A percentile compares a stretch with the other conserved stretches of the same genome.
These are phyloP conservation scores for Torrubiellomyces zombiae DNA, from an alignment of 2,329 filamentous ascomycete species.

Conservation along the genomic window DNA sequence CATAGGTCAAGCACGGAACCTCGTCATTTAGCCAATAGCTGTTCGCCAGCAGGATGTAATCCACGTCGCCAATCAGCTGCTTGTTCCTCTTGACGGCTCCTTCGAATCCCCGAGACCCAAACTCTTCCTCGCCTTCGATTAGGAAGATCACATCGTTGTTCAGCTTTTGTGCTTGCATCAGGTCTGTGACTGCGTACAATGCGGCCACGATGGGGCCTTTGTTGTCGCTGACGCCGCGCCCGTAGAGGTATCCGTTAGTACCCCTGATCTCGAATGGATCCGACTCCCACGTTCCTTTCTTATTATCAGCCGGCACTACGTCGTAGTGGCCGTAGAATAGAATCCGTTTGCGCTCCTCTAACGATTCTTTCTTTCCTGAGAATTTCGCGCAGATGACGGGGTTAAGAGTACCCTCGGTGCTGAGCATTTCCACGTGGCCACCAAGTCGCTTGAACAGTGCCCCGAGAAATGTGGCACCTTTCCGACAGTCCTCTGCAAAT, in stretches of 20 bases:
- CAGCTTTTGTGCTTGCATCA: conserved; percentile 68
- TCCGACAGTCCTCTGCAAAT: conserved; percentile 79
- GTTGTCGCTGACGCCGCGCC: conserved; percentile 92
- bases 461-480: conserved; percentile 80
- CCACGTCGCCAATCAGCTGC: conserved; percentile 69
- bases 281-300: conserved; percentile 65
- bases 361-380: conserved; percentile 51
- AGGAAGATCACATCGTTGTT: conserved; percentile 83
- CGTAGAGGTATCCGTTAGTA: conserved; percentile 83
- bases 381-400: conserved; percentile 91
- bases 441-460: conserved; percentile 85
- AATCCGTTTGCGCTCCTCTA: conserved; percentile 61
- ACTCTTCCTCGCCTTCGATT: conserved; percentile 94
- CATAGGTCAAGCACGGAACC: conserved; percentile 89
- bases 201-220: conserved; percentile 93
- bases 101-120: conserved; percentile 79
- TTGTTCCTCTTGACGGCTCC: conserved; percentile 69
- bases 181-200: conserved; percentile 79
- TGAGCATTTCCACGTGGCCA: conserved; percentile 78
- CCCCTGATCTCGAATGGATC: conserved; percentile 86
- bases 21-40: conserved; percentile 98
- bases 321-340: conserved; percentile 98
- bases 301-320: conserved; percentile 77
- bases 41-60: conserved; percentile 91
- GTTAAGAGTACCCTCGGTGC: conserved; percentile 62